phyloP scores from a whole-genome alignment of 2,329 filamentous ascomycete genomes.

The Nemania diffusa region DNA sequence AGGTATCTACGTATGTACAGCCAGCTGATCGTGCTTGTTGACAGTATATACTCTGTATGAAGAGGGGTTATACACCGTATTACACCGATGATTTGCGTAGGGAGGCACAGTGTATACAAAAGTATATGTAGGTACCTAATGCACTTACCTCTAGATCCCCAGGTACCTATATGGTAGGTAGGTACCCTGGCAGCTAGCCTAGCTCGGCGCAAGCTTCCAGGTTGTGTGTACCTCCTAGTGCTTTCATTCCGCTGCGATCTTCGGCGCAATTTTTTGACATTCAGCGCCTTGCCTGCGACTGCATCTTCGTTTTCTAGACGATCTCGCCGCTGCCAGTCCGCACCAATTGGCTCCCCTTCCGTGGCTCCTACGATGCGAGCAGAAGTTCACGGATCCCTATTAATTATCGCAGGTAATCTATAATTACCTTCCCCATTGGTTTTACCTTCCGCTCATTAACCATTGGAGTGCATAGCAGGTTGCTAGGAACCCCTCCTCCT shows the following conservation, averaged over 20 bases:
- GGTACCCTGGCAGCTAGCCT: background rate
- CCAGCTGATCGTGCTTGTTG: background rate
- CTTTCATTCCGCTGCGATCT: constrained; percentile 28
- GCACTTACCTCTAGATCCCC: background rate
- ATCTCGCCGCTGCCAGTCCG: constrained; percentile 23
- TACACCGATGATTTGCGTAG: rapidly evolving
- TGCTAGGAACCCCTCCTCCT: constrained; percentile 30
- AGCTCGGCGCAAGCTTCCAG: constrained; percentile 3
- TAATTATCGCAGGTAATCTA: constrained; percentile 42
- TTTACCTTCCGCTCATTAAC: constrained; percentile 30
- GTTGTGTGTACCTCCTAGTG: background rate
- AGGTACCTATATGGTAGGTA: too few species aligned
- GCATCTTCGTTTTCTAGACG: constrained; percentile 23
- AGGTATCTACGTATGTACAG: too few species aligned
- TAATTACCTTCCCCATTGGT: constrained; percentile 33
- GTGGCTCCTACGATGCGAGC: constrained; percentile 38
- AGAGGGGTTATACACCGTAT: background rate
- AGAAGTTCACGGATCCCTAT: constrained; percentile 34
- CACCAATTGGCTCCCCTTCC: constrained; percentile 38
- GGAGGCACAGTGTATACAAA: background rate
- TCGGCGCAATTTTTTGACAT: constrained; percentile 39
- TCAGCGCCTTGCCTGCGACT: constrained; percentile 12
- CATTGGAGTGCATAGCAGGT: constrained; percentile 28
- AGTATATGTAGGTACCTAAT: too few species aligned
- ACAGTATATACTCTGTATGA: too few species aligned